Percentiles rank a stretch among this genome's conserved stretches.
Evolutionary conservation across 2,329 filamentous ascomycete species (phyloP).

Genomic region (Didymosphaeria variabile): DNA sequence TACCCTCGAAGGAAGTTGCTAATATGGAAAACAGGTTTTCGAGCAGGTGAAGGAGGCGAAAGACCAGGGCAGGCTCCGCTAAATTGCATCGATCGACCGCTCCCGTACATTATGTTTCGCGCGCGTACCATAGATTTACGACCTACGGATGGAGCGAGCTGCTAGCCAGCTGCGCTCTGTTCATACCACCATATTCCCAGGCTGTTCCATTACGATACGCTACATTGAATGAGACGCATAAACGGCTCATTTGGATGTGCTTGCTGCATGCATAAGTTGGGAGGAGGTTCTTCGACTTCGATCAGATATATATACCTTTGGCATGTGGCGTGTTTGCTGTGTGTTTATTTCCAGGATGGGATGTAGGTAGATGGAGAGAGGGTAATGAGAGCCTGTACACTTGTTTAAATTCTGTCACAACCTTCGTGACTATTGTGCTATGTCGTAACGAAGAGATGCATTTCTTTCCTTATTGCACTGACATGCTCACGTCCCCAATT

Average conservation of each 20-base stretch:
- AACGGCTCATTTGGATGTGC: constrained; percentile 20
- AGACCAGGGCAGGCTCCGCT: constrained; percentile 53
- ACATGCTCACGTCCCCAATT: too few relatives aligned
- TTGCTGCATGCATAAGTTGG: constrained; percentile 17
- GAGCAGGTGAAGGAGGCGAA: constrained; percentile 83
- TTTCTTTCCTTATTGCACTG: not conserved
- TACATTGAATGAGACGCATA: constrained; percentile 17
- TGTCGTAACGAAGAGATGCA: not conserved
- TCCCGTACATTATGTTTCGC: constrained; percentile 20
- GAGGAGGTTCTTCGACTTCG: constrained; percentile 9
- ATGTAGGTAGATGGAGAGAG: not conserved
- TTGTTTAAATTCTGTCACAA: not conserved
- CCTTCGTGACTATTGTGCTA: too few relatives aligned
- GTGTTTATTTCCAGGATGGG: not conserved
- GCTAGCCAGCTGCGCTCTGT: constrained; percentile 3
- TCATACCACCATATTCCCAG: constrained; percentile 12
- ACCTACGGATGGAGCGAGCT: constrained; percentile 13
- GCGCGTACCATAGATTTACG: constrained; percentile 15
- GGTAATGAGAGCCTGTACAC: not conserved
- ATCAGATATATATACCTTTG: constrained; percentile 25
- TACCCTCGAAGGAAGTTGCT: constrained; percentile 27
- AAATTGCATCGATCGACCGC: constrained; percentile 19
- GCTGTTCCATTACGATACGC: constrained; percentile 17
- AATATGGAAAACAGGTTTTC: constrained; percentile 71
- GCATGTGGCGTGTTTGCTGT: constrained; percentile 1